phyloP scores from a whole-genome alignment of 495 filamentous ascomycete species.

The Parachaetomium inaequale region DNA sequence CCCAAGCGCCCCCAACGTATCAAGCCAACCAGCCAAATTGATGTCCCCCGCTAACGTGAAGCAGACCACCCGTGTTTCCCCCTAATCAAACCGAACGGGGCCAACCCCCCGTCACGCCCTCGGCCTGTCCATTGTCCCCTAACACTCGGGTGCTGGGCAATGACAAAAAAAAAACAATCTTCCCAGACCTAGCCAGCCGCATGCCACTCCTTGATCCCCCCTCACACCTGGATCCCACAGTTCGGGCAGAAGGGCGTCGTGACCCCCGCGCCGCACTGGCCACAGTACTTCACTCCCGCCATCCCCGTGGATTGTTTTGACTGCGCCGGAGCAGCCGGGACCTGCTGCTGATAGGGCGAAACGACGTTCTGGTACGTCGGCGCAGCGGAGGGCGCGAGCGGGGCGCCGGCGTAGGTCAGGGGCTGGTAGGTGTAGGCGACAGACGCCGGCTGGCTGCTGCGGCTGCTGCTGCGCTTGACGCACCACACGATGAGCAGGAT shows the following conservation, averaged over 20 bases:
- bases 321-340: background rate
- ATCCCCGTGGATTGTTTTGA: background rate
- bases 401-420: background rate
- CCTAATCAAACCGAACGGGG: no score
- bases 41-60: no score
- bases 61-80: no score
- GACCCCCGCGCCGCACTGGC: constrained; percentile 1
- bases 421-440: constrained; percentile 7
- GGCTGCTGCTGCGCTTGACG: constrained; percentile 1
- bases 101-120: no score
- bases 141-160: no score
- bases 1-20: no score
- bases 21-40: no score
- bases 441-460: background rate
- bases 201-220: background rate
- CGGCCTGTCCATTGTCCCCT: no score
- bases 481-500: constrained; percentile 11
- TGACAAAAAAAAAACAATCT: background rate
- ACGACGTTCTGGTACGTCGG: background rate
- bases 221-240: background rate
- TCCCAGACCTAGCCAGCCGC: background rate
- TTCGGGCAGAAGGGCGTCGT: constrained; percentile 1
- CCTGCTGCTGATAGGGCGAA: background rate
- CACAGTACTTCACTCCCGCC: background rate
- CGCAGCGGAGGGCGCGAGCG: background rate